A percentile compares a stretch with the other conserved stretches of the same genome.
These are phyloP conservation scores for Aristolochia contorta DNA, from an alignment of 164 flowering plant species.

Conservation along the genomic window DNA sequence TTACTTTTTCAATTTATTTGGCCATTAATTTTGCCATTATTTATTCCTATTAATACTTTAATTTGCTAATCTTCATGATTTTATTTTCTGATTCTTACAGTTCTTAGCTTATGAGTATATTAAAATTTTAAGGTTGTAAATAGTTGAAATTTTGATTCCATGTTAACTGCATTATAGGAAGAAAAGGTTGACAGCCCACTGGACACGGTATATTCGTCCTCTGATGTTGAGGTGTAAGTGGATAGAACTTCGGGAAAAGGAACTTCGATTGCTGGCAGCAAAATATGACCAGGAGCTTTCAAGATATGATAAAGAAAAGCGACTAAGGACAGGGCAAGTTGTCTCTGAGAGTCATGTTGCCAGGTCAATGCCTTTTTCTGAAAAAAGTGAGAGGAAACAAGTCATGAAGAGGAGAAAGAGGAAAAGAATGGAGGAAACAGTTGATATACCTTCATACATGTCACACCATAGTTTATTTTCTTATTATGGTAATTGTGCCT, in stretches of 20 bases:
- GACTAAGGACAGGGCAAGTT: conserved; percentile 17
- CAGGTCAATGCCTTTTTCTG: conserved; percentile 46
- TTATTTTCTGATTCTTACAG: no score
- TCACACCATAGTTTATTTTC: conserved; percentile 70
- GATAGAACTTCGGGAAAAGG: conserved; percentile 71
- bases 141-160: no score
- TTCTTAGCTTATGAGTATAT: no score
- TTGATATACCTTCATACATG: conserved; percentile 49
- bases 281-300: conserved; percentile 46
- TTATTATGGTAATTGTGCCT: conserved; percentile 47
- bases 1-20: no score
- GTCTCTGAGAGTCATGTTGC: conserved; percentile 35
- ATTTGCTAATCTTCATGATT: no score
- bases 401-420: conserved; percentile 68
- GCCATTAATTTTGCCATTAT: no score
- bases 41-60: no score
- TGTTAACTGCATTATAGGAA: conserved; percentile 35
- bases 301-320: conserved; percentile 28
- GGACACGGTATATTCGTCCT: conserved; percentile 73
- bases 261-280: conserved; percentile 49
- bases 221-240: conserved; percentile 79
- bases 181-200: conserved; percentile 69
- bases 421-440: conserved; percentile 55
- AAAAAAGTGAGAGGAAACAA: conserved; percentile 20
- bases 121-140: no score